Evolutionary conservation across 2,329 filamentous ascomycete genomes (phyloP).

Genomic region (Arthrinium phaeospermum): DNA sequence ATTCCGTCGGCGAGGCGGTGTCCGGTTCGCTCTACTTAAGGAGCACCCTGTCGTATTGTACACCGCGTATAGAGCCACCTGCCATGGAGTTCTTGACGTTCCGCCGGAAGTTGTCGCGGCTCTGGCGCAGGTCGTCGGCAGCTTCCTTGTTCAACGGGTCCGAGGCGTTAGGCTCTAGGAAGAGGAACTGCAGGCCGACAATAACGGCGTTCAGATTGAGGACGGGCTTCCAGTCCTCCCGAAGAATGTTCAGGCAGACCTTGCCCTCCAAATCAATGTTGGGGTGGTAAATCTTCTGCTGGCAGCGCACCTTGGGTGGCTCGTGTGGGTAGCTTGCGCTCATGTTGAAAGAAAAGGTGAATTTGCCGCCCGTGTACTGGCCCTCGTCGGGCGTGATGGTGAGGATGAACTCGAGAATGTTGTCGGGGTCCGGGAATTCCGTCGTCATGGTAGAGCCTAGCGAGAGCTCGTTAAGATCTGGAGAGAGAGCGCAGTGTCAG

Average conservation of each 20-base stretch:
- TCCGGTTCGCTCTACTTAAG: constrained; percentile 51
- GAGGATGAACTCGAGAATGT: constrained; percentile 84
- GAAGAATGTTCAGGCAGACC: constrained; percentile 94
- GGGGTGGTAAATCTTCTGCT: constrained; percentile 98
- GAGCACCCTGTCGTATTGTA: constrained; percentile 79
- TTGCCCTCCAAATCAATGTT: constrained; percentile 99
- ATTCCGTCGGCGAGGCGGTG: neutral
- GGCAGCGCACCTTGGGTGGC: constrained; percentile 95
- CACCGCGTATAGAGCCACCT: constrained; percentile 76
- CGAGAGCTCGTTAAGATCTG: constrained; percentile 82
- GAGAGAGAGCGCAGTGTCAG: constrained; percentile 16
- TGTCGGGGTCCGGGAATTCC: constrained; percentile 80
- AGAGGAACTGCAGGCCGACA: constrained; percentile 92
- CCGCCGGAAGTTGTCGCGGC: constrained; percentile 87
- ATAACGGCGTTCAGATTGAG: constrained; percentile 96
- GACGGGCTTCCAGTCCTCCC: constrained; percentile 99
- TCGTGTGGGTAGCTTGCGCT: constrained; percentile 97
- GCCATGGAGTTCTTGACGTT: constrained; percentile 87
- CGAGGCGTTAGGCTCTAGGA: constrained; percentile 95
- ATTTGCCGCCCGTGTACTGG: constrained; percentile 85
- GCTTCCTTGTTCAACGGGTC: constrained; percentile 99
- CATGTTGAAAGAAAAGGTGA: constrained; percentile 91
- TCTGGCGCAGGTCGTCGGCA: constrained; percentile 85
- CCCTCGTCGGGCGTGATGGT: constrained; percentile 85
- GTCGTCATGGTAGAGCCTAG: constrained; percentile 82